Conservation (phyloP, 2,329 filamentous ascomycete genomes). For the Amesomyces nigricolor region DNA sequence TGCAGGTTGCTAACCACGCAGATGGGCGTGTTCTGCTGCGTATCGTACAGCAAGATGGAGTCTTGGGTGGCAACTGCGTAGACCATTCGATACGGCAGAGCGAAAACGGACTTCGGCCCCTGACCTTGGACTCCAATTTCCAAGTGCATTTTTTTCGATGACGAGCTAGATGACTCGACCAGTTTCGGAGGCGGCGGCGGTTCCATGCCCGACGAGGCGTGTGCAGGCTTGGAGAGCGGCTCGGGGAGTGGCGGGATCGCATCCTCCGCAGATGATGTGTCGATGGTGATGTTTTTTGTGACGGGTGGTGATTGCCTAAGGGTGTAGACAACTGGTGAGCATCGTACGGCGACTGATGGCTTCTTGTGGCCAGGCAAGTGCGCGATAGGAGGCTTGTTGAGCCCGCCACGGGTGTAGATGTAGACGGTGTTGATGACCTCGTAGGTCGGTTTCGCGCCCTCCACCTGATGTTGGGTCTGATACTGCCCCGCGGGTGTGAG, state of each 20-base stretch:
- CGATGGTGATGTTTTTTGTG: conserved; percentile 88
- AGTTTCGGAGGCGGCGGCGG: conserved; percentile 61
- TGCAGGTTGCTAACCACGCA: conserved; percentile 96
- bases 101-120: conserved; percentile 67
- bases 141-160: conserved; percentile 43
- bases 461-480: conserved; percentile 65
- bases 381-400: conserved; percentile 93
- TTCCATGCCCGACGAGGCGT: conserved; percentile 65
- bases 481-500: conserved; percentile 95
- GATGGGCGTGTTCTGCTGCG: conserved; percentile 88
- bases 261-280: conserved; percentile 84
- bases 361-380: conserved; percentile 97
- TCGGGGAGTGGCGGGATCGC: conserved; percentile 80
- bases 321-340: conserved; percentile 84
- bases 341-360: conserved; percentile 90
- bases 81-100: conserved; percentile 84
- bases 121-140: conserved; percentile 47
- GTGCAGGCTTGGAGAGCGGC: conserved; percentile 60
- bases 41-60: conserved; percentile 91
- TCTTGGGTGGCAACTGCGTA: conserved; percentile 98
- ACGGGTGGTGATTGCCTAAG: conserved; percentile 61
- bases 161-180: conserved; percentile 46
- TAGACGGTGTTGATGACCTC: conserved; percentile 97
- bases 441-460: conserved; percentile 69
- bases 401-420: conserved; percentile 91